Base-by-base conservation (phyloP, 2,329 filamentous ascomycete species). In the Fusarium acutatum region DNA sequence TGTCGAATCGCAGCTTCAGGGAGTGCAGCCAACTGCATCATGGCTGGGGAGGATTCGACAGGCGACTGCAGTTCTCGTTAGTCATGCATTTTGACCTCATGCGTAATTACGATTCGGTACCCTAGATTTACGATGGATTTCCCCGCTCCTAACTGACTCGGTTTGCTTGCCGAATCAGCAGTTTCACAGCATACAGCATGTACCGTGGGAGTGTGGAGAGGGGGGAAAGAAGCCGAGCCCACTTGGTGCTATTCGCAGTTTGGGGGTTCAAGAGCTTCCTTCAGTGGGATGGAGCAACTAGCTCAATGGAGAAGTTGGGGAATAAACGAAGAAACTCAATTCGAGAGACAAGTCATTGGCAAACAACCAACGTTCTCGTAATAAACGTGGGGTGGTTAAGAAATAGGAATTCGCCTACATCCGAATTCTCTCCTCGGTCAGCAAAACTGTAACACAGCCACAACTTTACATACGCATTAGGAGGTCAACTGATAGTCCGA, bases 11-110 rank as follows among this genome's bases (percentile, higher is more conserved):
- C 37, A 46, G 37, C 22, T 30, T 37, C 35, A 24, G 43, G 35
- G 34, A 37, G 37, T 17, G 30, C 50, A 65, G 37, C 50, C 50
- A 54, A 26, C 63, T 49, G 28, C 58, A 56, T 56, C 49, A 60
- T 32, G 38, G 32, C 26, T 60, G 41, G 50, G 61, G 59, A 52
- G 38, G 59, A 37, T 60, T 47, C 44, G 46, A 30, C 28, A 35
- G 44, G 43, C 41, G 47, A 38, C 46, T 26, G 46, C 43, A 66
- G 64, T 73, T 71, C 60, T 44, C 47, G 43, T 76, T 75, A 75
- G 74, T 75, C 74, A 74, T 66, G 65, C 57, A 64, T 73, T 73
- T 49, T 50, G 41, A 57, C 59, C 60, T 61, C 41, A 60, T 73
- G 66, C 46, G 60, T 76, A 73, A 75, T 66, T 41, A 58, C 67